Evolutionary conservation across 495 filamentous ascomycete genomes (phyloP), one percentile per base, ranked within the genome.

Genomic region (Penicillium odoratum): DNA sequence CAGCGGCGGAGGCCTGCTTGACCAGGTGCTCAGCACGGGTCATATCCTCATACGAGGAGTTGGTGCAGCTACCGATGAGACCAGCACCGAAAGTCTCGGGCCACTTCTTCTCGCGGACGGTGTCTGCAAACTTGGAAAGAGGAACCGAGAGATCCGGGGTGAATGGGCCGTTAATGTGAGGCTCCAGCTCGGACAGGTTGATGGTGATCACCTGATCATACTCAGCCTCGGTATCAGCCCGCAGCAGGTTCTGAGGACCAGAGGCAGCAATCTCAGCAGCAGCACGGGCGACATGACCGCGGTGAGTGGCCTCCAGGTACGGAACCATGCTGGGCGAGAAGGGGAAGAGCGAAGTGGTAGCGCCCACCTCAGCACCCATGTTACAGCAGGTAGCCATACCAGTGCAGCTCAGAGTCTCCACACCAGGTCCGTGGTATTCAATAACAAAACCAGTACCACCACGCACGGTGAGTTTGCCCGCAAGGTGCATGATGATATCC

Each of bases 31-130:
- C 94, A 15, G 92, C 88, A 49, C 94, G 86, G 9, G 91, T 92
- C 94, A 98, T 98, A 68, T 98, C 94, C 75, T 96, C 85, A 71
- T 97, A 98, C 4, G 94, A 98, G 73, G 90, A 95, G 80, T 98
- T 98, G 13, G 94, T 98, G 78, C 94, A 98, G 77, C 91, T 96
- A 45, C 94, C 94, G 65, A 98, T 98, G 29, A 98, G 82, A 55
- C 93, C 91, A 7, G 94, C 93, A 7, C 90, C 92, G 58, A 98
- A 88, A 45, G 86, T 89, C 69, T 88, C 84, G 7, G 94, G 94
- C 94, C 94, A 98, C 33, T 89, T 75, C 71, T 97, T 88, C 66
- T 87, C 80, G 67, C 88, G 80, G 6, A 95, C 92, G 1, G 88
- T 87, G 47, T 91, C 81, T 62, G 89, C 87, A 69, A 98, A 98